Percentiles rank a stretch among this genome's conserved stretches.
These are phyloP conservation scores for Hyaloscypha finlandica DNA, from an alignment of 495 filamentous ascomycete genomes.

Conservation along the genomic window DNA sequence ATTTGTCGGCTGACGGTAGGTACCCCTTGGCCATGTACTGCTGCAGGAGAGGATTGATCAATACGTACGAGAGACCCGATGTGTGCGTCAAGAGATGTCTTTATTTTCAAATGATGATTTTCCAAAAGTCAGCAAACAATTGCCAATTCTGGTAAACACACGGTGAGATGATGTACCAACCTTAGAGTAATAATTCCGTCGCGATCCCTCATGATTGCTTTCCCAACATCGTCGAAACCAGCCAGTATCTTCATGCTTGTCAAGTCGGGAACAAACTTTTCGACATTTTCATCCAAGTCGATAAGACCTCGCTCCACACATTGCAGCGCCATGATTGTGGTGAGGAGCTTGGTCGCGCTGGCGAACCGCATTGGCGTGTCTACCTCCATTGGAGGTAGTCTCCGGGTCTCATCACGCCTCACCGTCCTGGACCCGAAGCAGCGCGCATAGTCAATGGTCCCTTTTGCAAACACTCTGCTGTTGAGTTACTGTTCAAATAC, in stretches of 20 bases:
- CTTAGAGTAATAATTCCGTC: conserved; percentile 44
- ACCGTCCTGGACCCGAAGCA: no score
- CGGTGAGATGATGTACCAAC: not conserved
- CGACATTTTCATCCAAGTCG: conserved; percentile 24
- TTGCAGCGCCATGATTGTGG: conserved; percentile 58
- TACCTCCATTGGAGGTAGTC: no score
- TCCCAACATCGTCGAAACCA: conserved; percentile 31
- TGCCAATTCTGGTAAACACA: not conserved
- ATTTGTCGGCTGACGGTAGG: not conserved
- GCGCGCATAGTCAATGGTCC: no score
- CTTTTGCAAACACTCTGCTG: no score
- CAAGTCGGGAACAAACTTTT: conserved; percentile 32
- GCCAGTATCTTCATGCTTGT: conserved; percentile 27
- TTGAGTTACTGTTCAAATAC: no score
- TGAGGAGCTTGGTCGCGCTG: conserved; percentile 29
- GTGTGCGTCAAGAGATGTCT: conserved; percentile 28
- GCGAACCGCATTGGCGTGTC: no score
- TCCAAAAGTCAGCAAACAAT: not conserved
- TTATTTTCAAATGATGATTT: not conserved
- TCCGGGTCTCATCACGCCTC: no score
- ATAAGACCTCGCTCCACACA: conserved; percentile 56
- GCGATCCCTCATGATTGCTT: conserved; percentile 48
- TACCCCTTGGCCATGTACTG: not conserved
- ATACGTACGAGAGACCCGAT: conserved; percentile 18
- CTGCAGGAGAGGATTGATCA: not conserved